These are phyloP conservation scores for Lepidium africanum DNA, from an alignment of 345 rosid species.

Conservation along the genomic window DNA sequence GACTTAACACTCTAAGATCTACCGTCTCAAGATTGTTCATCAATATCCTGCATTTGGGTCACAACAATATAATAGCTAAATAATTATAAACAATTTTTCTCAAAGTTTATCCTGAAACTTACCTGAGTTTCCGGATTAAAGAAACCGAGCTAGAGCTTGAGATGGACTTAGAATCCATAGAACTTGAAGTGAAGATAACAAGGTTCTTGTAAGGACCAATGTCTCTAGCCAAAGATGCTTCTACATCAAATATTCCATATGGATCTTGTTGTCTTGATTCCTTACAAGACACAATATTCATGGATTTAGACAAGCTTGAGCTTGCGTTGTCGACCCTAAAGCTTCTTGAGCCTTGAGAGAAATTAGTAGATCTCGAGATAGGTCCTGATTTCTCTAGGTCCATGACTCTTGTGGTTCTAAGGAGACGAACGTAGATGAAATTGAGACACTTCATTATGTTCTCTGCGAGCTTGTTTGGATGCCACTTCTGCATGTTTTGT, in stretches of 20 bases:
- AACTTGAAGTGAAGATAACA: constrained; percentile 67
- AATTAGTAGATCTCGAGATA: constrained; percentile 49
- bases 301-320: constrained; percentile 44
- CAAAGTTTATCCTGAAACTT: neutral
- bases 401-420: constrained; percentile 76
- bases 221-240: constrained; percentile 78
- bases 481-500: constrained; percentile 49
- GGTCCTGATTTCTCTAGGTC: constrained; percentile 73
- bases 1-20: constrained; percentile 53
- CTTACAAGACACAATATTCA: constrained; percentile 35
- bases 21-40: constrained; percentile 68
- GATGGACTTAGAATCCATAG: constrained; percentile 81
- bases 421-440: constrained; percentile 66
- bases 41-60: constrained; percentile 45
- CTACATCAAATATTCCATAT: constrained; percentile 61
- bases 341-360: constrained; percentile 58
- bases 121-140: constrained; percentile 70
- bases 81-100: neutral
- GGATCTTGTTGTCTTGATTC: constrained; percentile 92
- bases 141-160: constrained; percentile 73
- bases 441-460: constrained; percentile 76
- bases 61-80: neutral
- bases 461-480: constrained; percentile 85
- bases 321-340: constrained; percentile 49
- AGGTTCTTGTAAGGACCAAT: constrained; percentile 88